Evolutionary conservation across 148 eudicot genomes (phyloP).

Genomic region (Rhododendron simsii): DNA sequence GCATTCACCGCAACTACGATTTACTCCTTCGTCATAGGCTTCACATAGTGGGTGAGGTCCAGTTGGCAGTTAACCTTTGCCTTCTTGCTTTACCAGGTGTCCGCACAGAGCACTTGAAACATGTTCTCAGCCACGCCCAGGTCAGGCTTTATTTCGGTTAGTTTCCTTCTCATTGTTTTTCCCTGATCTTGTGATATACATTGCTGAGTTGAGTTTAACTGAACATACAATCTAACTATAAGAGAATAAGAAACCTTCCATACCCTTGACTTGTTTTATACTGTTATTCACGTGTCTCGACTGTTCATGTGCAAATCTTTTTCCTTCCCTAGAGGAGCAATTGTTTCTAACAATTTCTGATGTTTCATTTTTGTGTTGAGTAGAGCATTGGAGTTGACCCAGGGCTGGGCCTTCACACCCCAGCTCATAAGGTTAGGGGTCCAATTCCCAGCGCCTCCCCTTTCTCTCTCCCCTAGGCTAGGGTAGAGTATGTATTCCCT

Average conservation of each 20-base stretch:
- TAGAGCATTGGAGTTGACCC: not conserved
- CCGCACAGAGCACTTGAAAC: slow-evolving; percentile 28
- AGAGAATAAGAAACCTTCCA: not conserved
- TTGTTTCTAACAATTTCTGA: not conserved
- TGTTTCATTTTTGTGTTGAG: not conserved
- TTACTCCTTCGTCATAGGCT: slow-evolving; percentile 45
- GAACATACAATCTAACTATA: not conserved
- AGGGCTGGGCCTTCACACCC: not conserved
- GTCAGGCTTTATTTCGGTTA: slow-evolving; percentile 14
- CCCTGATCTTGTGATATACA: not conserved
- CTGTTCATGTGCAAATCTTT: not conserved
- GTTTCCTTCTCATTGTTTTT: not conserved
- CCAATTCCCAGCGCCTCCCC: not conserved
- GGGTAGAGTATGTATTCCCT: not conserved
- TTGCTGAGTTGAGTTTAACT: not conserved
- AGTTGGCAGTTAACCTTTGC: slow-evolving; percentile 50
- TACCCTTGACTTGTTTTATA: not conserved
- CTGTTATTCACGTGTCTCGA: not conserved
- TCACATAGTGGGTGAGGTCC: slow-evolving; percentile 60
- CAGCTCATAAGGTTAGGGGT: not conserved
- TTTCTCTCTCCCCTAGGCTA: not conserved
- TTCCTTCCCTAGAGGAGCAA: not conserved
- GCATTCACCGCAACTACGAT: slow-evolving; percentile 60
- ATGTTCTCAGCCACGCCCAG: slow-evolving; percentile 57
- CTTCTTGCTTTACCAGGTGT: slow-evolving; percentile 50